Conservation (phyloP, 148 eudicot species). For the Fagopyrum esculentum region DNA sequence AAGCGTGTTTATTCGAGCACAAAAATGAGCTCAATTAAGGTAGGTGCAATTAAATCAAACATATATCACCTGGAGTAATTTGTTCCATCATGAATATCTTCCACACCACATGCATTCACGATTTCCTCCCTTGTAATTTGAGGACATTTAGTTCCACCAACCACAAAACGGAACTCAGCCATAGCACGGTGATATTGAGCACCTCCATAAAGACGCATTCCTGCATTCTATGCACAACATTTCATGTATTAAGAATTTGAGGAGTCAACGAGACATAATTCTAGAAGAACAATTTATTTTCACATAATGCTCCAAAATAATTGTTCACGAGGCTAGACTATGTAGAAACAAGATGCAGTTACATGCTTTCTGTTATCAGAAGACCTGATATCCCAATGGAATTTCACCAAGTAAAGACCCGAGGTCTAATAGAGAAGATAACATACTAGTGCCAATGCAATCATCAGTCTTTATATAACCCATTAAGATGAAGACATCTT, state of each 20-base stretch:
- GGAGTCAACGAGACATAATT: background rate
- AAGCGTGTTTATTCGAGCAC: background rate
- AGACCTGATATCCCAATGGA: background rate
- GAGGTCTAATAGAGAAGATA: background rate
- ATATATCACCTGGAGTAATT: constrained; percentile 81
- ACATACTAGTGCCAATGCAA: constrained; percentile 6
- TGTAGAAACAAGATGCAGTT: background rate
- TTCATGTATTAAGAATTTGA: background rate
- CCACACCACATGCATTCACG: constrained; percentile 99
- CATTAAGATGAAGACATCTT: no score
- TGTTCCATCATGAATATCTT: constrained; percentile 98
- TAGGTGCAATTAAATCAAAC: background rate
- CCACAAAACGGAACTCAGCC: constrained; percentile 98
- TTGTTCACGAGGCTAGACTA: background rate
- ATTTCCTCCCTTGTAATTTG: constrained; percentile 97
- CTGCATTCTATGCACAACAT: constrained; percentile 61
- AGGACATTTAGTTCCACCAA: constrained; percentile 97
- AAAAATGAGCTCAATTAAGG: background rate
- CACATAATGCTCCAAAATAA: background rate
- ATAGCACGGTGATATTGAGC: constrained; percentile 99
- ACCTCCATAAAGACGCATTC: constrained; percentile 99
- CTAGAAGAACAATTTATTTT: background rate
- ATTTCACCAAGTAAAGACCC: background rate
- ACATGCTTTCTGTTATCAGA: background rate
- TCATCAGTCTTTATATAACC: background rate